Percentiles rank a stretch among this genome's conserved stretches.
phyloP scores from a whole-genome alignment of 305 asterid species.

The Solanum hybrid region DNA sequence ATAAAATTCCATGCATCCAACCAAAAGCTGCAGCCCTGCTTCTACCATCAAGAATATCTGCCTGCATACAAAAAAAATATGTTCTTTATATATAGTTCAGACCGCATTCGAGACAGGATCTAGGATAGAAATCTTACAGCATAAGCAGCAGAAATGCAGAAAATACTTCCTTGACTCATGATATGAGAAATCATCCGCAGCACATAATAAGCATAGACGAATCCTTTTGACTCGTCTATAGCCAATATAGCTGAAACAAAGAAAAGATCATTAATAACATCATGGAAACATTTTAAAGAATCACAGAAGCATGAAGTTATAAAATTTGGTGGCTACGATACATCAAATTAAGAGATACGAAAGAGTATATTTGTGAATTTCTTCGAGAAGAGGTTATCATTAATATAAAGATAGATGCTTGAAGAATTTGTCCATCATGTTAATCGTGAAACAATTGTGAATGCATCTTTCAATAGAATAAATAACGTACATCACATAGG shows the following conservation, averaged over 20 bases:
- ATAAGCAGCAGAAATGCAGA: conserved; percentile 82
- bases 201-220: conserved; percentile 74
- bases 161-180: conserved; percentile 92
- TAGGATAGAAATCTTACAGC: conserved; percentile 42
- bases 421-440: neutral
- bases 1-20: conserved; percentile 85
- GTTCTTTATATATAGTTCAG: neutral
- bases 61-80: conserved; percentile 32
- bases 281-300: neutral
- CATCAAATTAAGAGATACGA: neutral
- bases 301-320: neutral
- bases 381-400: neutral
- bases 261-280: neutral
- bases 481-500: neutral
- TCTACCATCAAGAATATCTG: conserved; percentile 58
- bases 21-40: conserved; percentile 69
- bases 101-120: neutral
- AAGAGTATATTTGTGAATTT: neutral
- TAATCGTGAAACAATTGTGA: neutral
- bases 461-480: neutral
- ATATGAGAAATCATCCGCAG: conserved; percentile 68
- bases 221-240: conserved; percentile 50
- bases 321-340: neutral
- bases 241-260: conserved; percentile 65
- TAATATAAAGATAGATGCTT: neutral